Evolutionary conservation across 176 grass and related monocot species (phyloP).

Genomic region (Saccharum officinarum): DNA sequence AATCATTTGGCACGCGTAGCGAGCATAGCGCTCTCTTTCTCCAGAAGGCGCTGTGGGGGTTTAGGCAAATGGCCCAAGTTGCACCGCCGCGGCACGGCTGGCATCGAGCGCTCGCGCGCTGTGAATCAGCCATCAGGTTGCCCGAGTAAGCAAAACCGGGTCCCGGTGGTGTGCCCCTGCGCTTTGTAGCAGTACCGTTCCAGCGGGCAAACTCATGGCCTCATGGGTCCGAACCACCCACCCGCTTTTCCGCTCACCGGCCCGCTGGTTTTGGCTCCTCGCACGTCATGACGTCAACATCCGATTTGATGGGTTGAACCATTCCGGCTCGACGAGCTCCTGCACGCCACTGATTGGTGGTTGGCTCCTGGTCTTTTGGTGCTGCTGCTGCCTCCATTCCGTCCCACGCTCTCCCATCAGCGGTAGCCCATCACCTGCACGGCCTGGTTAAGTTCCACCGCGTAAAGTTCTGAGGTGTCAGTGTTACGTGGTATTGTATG

Average conservation of each 20-base stretch:
- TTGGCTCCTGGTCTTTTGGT: constrained; percentile 31
- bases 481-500: too few relatives aligned
- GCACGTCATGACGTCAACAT: constrained; percentile 33
- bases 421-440: too few relatives aligned
- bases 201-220: background rate
- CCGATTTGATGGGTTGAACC: constrained; percentile 9
- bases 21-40: background rate
- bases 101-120: background rate
- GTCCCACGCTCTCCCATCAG: background rate
- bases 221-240: background rate
- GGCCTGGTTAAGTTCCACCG: too few relatives aligned
- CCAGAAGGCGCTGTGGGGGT: constrained; percentile 3
- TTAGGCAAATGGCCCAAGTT: constrained; percentile 28
- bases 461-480: too few relatives aligned
- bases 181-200: background rate
- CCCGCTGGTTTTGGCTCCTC: background rate
- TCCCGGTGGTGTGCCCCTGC: background rate
- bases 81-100: constrained; percentile 3
- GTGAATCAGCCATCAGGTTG: background rate
- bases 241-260: background rate
- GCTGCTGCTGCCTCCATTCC: background rate
- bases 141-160: background rate
- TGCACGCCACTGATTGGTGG: background rate
- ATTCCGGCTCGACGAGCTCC: background rate
- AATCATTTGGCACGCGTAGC: background rate